Evolutionary conservation across 2,329 filamentous ascomycete species (phyloP), one percentile per base, ranked within the genome.

Genomic region (Metarhizium robertsii): DNA sequence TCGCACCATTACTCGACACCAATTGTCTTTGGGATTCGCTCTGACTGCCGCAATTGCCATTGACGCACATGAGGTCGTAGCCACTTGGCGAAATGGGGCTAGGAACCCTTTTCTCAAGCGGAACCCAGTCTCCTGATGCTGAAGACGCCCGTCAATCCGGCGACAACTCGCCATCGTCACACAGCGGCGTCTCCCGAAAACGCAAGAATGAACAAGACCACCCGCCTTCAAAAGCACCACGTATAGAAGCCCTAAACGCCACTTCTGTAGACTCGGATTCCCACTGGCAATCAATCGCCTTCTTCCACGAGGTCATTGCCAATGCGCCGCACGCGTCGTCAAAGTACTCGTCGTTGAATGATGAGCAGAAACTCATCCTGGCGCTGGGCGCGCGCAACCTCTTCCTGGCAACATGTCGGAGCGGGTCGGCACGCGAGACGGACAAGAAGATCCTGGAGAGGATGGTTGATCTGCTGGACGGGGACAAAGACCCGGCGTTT

Each of bases 271-370:
- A 48, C 45, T 6, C 25, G 2, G 45, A 48, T 25, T 43, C 56
- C 2, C 14, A 52, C 30, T 57, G 56, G 56, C 53, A 34, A 36
- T 36, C 56, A 34, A 32, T 57, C 40, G 18, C 52, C 34, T 47
- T 54, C 53, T 57, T 55, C 46, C 56, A 57, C 56, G 53, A 45
- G 20, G 52, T 57, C 53, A 57, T 55, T 40, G 34, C 30, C 38
- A 34, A 14, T 14, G 45, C n/a, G 25, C 49, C 36, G 45, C 55
- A 5, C 14, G 16, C 20, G 11, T 29, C 20, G 18, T n/a, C 45
- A 30, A 53, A 40, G 14, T 57, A 55, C 36, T 25, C 6, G 6
- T 8, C 16, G 16, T 32, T 57, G 29, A 49, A 57, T 30, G n/a
- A 25, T 13, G 43, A 50, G 18, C 55, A 57, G 50, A 57, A 55